Conservation (phyloP, 371 early-diverging fungal genomes). For the Batkoa obscura region DNA sequence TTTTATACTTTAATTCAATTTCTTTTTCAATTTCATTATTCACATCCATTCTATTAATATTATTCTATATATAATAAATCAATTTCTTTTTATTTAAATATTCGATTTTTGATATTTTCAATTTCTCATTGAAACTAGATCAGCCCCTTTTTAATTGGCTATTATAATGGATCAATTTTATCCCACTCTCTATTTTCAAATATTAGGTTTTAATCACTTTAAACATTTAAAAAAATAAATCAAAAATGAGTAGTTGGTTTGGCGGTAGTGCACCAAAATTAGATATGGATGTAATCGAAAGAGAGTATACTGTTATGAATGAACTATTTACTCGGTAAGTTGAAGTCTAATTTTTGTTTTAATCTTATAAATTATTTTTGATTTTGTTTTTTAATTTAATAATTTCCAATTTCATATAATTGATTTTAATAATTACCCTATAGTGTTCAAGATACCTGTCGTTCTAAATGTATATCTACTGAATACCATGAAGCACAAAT, state of each 20-base stretch:
- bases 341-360: not conserved
- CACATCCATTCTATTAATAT: too few species aligned
- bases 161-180: too few species aligned
- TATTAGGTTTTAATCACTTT: too few species aligned
- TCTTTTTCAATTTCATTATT: too few species aligned
- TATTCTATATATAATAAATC: too few species aligned
- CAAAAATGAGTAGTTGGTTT: not conserved
- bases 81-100: too few species aligned
- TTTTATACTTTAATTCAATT: too few species aligned
- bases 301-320: not conserved
- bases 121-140: too few species aligned
- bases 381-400: not conserved
- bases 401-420: not conserved
- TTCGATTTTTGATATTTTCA: too few species aligned
- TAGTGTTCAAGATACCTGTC: constrained; percentile 68
- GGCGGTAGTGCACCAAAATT: not conserved
- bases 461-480: constrained; percentile 69
- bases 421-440: not conserved
- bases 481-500: constrained; percentile 72
- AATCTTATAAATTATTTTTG: not conserved
- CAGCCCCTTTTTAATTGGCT: too few species aligned
- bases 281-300: constrained; percentile 4
- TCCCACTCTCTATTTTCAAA: too few species aligned
- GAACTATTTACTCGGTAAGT: constrained; percentile 1
- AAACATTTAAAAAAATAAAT: too few species aligned